These are phyloP conservation scores for Graphilbum sp. DNA, from an alignment of 2,329 filamentous ascomycete species.

Conservation along the genomic window DNA sequence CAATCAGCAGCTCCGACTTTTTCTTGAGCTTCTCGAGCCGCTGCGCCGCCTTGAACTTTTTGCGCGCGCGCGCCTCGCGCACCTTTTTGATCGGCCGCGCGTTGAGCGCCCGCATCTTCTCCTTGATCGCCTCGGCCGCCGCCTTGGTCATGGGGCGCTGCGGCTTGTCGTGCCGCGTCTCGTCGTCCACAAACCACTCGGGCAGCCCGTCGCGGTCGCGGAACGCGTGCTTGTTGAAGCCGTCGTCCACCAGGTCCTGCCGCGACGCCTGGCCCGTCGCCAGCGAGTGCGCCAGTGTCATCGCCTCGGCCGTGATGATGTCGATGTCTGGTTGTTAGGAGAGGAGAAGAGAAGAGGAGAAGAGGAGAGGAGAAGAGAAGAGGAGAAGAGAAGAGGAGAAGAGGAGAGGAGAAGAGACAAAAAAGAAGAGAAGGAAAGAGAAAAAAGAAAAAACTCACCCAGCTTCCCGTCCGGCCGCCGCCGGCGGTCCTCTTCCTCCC, in stretches of 20 bases:
- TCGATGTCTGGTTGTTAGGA: conserved; percentile 56
- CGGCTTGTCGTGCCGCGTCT: conserved; percentile 63
- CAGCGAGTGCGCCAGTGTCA: conserved; percentile 88
- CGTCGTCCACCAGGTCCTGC: conserved; percentile 71
- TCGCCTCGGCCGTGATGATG: conserved; percentile 98
- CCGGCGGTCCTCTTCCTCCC: conserved; percentile 50
- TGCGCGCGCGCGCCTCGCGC: conserved; percentile 83
- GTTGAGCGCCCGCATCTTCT: conserved; percentile 84
- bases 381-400: background rate
- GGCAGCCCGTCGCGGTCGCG: conserved; percentile 83
- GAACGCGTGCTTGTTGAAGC: conserved; percentile 85
- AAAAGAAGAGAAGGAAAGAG: background rate
- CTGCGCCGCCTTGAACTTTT: conserved; percentile 91
- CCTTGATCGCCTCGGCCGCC: conserved; percentile 80
- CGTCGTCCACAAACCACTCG: conserved; percentile 96
- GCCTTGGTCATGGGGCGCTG: conserved; percentile 86
- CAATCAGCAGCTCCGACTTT: conserved; percentile 81
- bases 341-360: conserved; percentile 6
- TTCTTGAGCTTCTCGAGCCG: conserved; percentile 87
- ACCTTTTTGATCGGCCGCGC: conserved; percentile 98
- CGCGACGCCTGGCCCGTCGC: conserved; percentile 71
- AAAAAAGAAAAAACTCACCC: conserved; percentile 23
- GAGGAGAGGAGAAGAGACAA: background rate
- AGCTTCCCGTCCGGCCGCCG: conserved; percentile 44
- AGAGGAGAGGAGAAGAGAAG: background rate